Percentiles rank a stretch among this genome's conserved stretches.
Conservation (phyloP, 768 basidiomycete species). For the Lactarius quietus region DNA sequence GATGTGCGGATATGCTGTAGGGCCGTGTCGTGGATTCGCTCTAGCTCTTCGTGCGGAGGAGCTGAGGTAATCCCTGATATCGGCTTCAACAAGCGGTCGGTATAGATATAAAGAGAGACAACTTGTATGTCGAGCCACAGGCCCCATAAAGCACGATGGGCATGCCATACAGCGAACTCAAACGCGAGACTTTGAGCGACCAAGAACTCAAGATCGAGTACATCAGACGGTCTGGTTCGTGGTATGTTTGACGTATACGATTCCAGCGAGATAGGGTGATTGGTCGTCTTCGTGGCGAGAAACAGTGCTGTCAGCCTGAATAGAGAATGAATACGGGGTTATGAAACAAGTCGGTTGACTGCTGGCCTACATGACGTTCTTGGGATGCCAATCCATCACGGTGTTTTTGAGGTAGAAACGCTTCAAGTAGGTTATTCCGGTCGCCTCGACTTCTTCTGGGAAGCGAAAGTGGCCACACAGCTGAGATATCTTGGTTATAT, state of each 20-base stretch:
- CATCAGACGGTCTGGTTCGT: conserved; percentile 73
- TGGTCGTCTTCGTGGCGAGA: conserved; percentile 96
- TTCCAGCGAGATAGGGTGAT: conserved; percentile 86
- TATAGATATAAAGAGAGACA: conserved; percentile 27
- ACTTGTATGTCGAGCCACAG: conserved; percentile 89
- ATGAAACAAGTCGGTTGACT: not conserved
- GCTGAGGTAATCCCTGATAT: conserved; percentile 56
- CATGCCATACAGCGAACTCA: conserved; percentile 92
- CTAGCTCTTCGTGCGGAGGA: conserved; percentile 44
- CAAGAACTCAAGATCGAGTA: conserved; percentile 92
- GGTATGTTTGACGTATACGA: conserved; percentile 80
- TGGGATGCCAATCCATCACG: conserved; percentile 99
- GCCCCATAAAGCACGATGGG: conserved; percentile 85
- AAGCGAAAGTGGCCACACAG: conserved; percentile 84
- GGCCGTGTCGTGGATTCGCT: conserved; percentile 61
- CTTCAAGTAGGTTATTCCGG: conserved; percentile 88
- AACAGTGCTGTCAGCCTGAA: conserved; percentile 91
- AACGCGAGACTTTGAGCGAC: conserved; percentile 93
- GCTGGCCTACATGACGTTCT: conserved; percentile 87
- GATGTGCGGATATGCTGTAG: conserved; percentile 67
- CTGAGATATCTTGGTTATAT: conserved; percentile 80
- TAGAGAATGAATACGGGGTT: conserved; percentile 7
- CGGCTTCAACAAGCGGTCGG: conserved; percentile 1
- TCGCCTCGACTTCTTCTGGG: conserved; percentile 90
- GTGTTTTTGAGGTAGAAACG: conserved; percentile 97